Conservation (phyloP, 768 basidiomycete species). For the Leucocoprinus sp. region DNA sequence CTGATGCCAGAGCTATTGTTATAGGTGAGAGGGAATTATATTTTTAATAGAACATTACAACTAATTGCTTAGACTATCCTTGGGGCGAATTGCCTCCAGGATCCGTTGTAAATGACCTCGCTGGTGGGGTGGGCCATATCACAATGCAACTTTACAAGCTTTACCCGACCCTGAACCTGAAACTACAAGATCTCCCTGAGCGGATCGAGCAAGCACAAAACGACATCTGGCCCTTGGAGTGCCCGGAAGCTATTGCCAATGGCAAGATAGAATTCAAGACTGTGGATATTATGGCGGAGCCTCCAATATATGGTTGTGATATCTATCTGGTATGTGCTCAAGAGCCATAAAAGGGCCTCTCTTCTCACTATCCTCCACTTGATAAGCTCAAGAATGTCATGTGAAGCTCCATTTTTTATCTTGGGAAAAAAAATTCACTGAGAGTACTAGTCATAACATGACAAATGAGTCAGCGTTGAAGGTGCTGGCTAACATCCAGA, state of each 20-base stretch:
- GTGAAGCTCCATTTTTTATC: background rate
- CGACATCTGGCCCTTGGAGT: constrained; percentile 25
- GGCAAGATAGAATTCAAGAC: constrained; percentile 25
- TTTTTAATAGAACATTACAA: background rate
- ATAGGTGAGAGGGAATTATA: constrained; percentile 13
- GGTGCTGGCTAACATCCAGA: background rate
- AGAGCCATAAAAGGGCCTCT: background rate
- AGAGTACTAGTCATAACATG: background rate
- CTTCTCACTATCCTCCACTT: background rate
- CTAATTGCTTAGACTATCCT: constrained; percentile 21
- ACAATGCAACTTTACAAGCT: constrained; percentile 24
- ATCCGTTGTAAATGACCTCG: constrained; percentile 31
- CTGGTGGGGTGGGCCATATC: constrained; percentile 29
- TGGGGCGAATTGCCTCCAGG: constrained; percentile 24
- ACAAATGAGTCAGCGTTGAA: background rate
- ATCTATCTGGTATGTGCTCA: background rate
- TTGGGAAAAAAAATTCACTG: background rate
- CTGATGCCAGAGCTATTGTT: constrained; percentile 16
- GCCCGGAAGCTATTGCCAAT: constrained; percentile 27
- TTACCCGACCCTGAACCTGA: constrained; percentile 26
- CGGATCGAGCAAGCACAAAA: constrained; percentile 23
- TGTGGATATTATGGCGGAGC: background rate
- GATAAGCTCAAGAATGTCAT: background rate
- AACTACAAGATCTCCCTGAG: constrained; percentile 29
- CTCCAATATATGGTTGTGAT: background rate